These are phyloP conservation scores for Magnolia sinica DNA, from an alignment of 164 flowering plant species.

Conservation along the genomic window DNA sequence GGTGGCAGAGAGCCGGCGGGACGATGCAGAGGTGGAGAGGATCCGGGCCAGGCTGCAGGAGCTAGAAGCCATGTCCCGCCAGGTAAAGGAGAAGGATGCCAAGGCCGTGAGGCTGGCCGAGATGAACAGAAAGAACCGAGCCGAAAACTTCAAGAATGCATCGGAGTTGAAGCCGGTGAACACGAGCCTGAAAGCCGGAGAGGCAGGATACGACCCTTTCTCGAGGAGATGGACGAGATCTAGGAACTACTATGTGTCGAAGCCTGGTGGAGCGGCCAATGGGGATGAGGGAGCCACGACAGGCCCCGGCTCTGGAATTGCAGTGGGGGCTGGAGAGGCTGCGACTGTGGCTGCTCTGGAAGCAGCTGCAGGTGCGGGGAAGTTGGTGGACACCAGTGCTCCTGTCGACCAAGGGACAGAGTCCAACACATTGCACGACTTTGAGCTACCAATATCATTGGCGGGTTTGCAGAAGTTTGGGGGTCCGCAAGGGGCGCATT, in stretches of 20 bases:
- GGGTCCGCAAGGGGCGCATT: slow-evolving; percentile 69
- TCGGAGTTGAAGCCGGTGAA: slow-evolving; percentile 65
- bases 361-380: slow-evolving; percentile 94
- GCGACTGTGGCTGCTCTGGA: slow-evolving; percentile 83
- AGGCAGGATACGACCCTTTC: slow-evolving; percentile 95
- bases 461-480: slow-evolving; percentile 67
- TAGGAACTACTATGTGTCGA: slow-evolving; percentile 65
- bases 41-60: slow-evolving; percentile 66
- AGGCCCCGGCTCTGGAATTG: slow-evolving; percentile 14
- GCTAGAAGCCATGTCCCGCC: slow-evolving; percentile 54
- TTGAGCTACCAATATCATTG: slow-evolving; percentile 79
- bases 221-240: slow-evolving; percentile 96
- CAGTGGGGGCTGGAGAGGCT: slow-evolving; percentile 35
- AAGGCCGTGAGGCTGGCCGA: slow-evolving; percentile 86
- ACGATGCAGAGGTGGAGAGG: slow-evolving; percentile 65
- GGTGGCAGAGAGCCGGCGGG: slow-evolving; percentile 63
- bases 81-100: slow-evolving; percentile 42
- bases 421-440: slow-evolving; percentile 62
- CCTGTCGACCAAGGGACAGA: slow-evolving; percentile 89
- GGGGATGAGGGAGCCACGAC: slow-evolving; percentile 20
- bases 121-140: slow-evolving; percentile 86
- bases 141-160: slow-evolving; percentile 89
- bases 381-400: slow-evolving; percentile 86
- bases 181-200: slow-evolving; percentile 72
- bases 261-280: slow-evolving; percentile 35